phyloP scores from a whole-genome alignment of 1,139 yeast genomes.

The Suhomyces chickasaworum region DNA sequence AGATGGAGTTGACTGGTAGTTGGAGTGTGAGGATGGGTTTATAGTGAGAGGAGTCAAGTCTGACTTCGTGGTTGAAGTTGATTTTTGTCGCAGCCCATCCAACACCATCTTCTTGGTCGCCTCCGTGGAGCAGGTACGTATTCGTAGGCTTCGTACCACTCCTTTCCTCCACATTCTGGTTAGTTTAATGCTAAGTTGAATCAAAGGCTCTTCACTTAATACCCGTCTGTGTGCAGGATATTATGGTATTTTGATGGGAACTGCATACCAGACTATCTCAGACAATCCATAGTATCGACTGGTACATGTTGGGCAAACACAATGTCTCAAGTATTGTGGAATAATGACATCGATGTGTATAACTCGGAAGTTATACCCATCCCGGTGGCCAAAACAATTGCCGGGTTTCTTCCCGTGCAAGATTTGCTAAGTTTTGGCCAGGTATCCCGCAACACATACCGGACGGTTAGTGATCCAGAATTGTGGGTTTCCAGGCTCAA shows the following conservation, averaged over 20 bases:
- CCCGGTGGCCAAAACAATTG: slow-evolving; percentile 39
- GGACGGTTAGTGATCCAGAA: slow-evolving; percentile 38
- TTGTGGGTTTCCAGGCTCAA: slow-evolving; percentile 57
- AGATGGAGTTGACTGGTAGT: not conserved
- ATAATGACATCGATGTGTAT: slow-evolving; percentile 50
- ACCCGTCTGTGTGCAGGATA: not conserved
- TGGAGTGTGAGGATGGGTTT: not conserved
- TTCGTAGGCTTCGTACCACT: slow-evolving; percentile 4
- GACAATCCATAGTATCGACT: not conserved
- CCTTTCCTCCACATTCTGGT: slow-evolving; percentile 5
- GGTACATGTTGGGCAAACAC: not conserved
- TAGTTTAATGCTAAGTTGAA: not conserved
- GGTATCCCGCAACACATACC: slow-evolving; percentile 42
- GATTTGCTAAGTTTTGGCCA: slow-evolving; percentile 40
- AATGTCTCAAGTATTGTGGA: slow-evolving; percentile 54
- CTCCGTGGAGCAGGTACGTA: not conserved
- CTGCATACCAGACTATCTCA: not conserved
- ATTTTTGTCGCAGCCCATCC: not conserved
- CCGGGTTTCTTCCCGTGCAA: slow-evolving; percentile 38
- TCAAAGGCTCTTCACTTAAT: not conserved
- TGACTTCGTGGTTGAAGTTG: not conserved
- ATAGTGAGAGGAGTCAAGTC: not conserved
- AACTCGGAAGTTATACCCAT: slow-evolving; percentile 45
- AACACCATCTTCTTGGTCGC: not conserved
- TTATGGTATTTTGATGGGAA: too few species aligned